These are phyloP conservation scores for Ocimum tenuiflorum DNA, from an alignment of 257 asterid genomes.

Conservation along the genomic window DNA sequence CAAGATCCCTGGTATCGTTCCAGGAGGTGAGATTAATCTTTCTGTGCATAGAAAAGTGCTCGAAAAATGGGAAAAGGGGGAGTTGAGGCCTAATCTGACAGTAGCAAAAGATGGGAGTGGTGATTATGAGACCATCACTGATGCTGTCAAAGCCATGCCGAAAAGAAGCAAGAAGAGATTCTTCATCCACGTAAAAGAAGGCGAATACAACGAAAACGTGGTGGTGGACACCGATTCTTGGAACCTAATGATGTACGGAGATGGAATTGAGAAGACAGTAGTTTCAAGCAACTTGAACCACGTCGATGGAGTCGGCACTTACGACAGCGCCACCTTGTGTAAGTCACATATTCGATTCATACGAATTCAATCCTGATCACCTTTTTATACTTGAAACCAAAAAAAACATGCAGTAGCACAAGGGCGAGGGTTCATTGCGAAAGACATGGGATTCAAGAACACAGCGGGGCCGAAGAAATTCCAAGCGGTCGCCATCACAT, in stretches of 20 bases:
- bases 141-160: slow-evolving; percentile 28
- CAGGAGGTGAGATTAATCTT: not conserved
- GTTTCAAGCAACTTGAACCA: slow-evolving; percentile 17
- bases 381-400: too few relatives aligned
- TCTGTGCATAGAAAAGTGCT: slow-evolving; percentile 5
- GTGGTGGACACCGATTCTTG: slow-evolving; percentile 21
- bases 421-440: slow-evolving; percentile 34
- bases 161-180: slow-evolving; percentile 15
- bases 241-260: slow-evolving; percentile 34
- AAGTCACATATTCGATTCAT: not conserved
- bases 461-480: slow-evolving; percentile 28
- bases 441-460: slow-evolving; percentile 31
- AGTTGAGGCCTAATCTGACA: slow-evolving; percentile 11
- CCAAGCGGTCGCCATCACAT: slow-evolving; percentile 31
- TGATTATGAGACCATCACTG: slow-evolving; percentile 16
- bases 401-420: slow-evolving; percentile 18
- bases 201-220: slow-evolving; percentile 25
- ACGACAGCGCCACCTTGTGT: slow-evolving; percentile 28
- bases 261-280: slow-evolving; percentile 29
- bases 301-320: slow-evolving; percentile 27
- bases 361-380: not conserved
- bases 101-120: slow-evolving; percentile 32
- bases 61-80: not conserved
- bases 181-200: slow-evolving; percentile 24
- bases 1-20: not conserved